These are phyloP conservation scores for Arthromyces matolae DNA, from an alignment of 768 basidiomycete genomes.

Conservation along the genomic window DNA sequence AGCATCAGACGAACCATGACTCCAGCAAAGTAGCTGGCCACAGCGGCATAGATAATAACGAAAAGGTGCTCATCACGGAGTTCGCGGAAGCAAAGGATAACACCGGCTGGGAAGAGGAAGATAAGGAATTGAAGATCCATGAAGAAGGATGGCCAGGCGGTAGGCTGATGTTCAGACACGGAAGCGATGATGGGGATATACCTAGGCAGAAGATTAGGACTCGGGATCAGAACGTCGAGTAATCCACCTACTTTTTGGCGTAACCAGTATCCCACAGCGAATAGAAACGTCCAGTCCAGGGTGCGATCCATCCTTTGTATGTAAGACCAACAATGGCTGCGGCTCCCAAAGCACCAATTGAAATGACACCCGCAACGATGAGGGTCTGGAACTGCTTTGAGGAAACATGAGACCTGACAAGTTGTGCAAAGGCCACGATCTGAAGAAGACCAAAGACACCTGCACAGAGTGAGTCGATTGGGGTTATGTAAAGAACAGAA, in stretches of 20 bases:
- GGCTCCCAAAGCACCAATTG: constrained; percentile 67
- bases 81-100: constrained; percentile 89
- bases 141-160: constrained; percentile 99
- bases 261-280: constrained; percentile 99
- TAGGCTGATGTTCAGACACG: constrained; percentile 98
- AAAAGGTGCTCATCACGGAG: constrained; percentile 97
- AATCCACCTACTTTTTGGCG: constrained; percentile 77
- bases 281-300: constrained; percentile 99
- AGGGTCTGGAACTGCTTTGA: constrained; percentile 90
- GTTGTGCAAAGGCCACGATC: constrained; percentile 89
- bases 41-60: constrained; percentile 94
- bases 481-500: not conserved
- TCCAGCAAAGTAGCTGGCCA: constrained; percentile 97
- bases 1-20: constrained; percentile 99
- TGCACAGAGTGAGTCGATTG: constrained; percentile 26
- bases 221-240: constrained; percentile 2
- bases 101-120: constrained; percentile 96
- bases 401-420: constrained; percentile 85
- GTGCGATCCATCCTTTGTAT: constrained; percentile 92
- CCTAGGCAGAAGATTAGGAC: constrained; percentile 34
- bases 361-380: constrained; percentile 65
- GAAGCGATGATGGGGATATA: constrained; percentile 98
- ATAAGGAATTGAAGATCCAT: constrained; percentile 99
- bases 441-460: constrained; percentile 96
- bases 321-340: constrained; percentile 77